Conservation (phyloP, 225 moss, liverwort and hornwort genomes). For the Ulota crispa region DNA sequence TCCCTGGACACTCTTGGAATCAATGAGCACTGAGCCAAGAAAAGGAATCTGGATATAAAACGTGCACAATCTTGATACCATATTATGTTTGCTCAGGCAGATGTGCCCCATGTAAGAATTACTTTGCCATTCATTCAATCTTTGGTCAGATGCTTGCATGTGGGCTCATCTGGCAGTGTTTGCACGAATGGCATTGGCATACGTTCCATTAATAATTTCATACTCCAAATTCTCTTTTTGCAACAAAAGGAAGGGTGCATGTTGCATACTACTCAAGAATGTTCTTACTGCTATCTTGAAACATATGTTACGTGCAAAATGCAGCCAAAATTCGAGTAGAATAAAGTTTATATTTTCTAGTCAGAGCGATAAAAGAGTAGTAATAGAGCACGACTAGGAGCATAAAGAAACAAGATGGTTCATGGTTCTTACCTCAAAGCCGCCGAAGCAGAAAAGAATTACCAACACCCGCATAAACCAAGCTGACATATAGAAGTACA, state of each 20-base stretch:
- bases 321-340: neutral
- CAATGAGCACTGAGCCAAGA: neutral
- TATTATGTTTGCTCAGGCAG: neutral
- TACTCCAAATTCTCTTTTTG: neutral
- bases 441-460: slow-evolving; percentile 96
- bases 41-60: neutral
- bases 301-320: neutral
- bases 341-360: neutral
- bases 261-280: neutral
- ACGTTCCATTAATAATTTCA: neutral
- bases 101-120: neutral
- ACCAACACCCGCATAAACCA: slow-evolving; percentile 90
- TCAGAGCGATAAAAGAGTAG: neutral
- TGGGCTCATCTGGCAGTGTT: neutral
- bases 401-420: neutral
- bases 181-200: neutral
- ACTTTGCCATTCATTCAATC: neutral
- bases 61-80: neutral
- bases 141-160: neutral
- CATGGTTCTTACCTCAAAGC: slow-evolving; percentile 68
- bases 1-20: neutral
- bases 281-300: neutral
- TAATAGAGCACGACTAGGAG: neutral
- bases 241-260: neutral
- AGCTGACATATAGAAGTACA: slow-evolving; percentile 96